phyloP scores from a whole-genome alignment of 495 filamentous ascomycete species.

The Rhypophila decipiens region DNA sequence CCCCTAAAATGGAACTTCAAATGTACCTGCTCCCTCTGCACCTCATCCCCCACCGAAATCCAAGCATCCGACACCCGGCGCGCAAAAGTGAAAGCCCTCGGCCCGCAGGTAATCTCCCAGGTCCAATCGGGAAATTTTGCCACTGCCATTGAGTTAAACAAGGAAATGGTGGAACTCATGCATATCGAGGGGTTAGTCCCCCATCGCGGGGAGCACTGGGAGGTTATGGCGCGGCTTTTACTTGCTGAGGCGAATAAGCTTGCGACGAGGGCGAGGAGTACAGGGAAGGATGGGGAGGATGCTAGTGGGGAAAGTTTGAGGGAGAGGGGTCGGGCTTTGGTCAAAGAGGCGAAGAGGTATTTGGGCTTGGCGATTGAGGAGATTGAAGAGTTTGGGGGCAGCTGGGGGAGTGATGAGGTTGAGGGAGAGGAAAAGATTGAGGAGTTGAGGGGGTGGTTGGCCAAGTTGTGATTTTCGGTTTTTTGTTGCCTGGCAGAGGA shows the following conservation, averaged over 20 bases:
- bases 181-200: slow-evolving; percentile 21
- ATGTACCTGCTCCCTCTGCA: slow-evolving; percentile 29
- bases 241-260: slow-evolving; percentile 14
- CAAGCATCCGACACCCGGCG: slow-evolving; percentile 22
- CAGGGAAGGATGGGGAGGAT: too few species aligned
- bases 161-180: slow-evolving; percentile 16
- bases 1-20: slow-evolving; percentile 29
- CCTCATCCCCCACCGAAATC: slow-evolving; percentile 11
- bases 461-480: not conserved
- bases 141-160: slow-evolving; percentile 14
- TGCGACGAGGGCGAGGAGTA: too few species aligned
- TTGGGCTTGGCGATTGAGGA: slow-evolving; percentile 6
- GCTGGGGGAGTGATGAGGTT: not conserved
- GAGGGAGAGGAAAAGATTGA: not conserved
- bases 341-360: slow-evolving; percentile 15
- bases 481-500: too few species aligned
- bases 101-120: slow-evolving; percentile 15
- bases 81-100: slow-evolving; percentile 14
- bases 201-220: slow-evolving; percentile 24
- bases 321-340: too few species aligned
- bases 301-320: too few species aligned
- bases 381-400: not conserved
- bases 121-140: slow-evolving; percentile 14
- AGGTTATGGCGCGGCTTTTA: slow-evolving; percentile 23
- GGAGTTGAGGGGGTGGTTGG: slow-evolving; percentile 15